Conservation (phyloP, 352 stramenopile genomes). For the Pythium scleroteichum region DNA sequence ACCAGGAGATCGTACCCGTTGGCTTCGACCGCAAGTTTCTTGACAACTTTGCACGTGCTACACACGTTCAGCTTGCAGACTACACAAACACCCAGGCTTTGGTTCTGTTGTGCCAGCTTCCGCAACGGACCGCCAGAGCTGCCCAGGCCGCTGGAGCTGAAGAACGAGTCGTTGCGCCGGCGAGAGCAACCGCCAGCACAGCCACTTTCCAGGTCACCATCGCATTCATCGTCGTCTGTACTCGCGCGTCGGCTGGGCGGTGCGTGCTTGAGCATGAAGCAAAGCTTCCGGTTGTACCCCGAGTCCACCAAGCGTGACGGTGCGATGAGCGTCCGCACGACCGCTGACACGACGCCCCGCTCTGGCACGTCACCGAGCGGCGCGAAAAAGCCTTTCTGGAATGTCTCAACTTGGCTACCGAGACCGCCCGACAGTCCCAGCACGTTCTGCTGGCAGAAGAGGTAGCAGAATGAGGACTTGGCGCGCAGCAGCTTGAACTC, state of each 20-base stretch:
- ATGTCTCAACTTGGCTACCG: conserved; percentile 21
- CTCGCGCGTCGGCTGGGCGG: not conserved
- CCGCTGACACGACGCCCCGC: conserved; percentile 13
- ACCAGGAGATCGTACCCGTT: conserved; percentile 9
- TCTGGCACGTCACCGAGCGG: conserved; percentile 23
- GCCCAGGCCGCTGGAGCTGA: conserved; percentile 11
- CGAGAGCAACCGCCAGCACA: conserved; percentile 18
- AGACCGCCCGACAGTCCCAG: not conserved
- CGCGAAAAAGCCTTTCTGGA: conserved; percentile 26
- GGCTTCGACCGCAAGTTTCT: conserved; percentile 23
- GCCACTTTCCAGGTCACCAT: conserved; percentile 1
- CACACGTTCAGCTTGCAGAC: conserved; percentile 26
- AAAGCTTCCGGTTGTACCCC: conserved; percentile 20
- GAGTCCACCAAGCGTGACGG: conserved; percentile 13
- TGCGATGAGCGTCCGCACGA: conserved; percentile 9
- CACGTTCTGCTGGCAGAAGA: conserved; percentile 18
- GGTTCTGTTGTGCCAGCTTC: conserved; percentile 4
- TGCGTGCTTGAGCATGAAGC: conserved; percentile 20
- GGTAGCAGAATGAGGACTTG: conserved; percentile 21
- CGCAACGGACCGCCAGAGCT: not conserved
- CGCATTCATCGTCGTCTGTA: not conserved
- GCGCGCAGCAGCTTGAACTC: conserved; percentile 25
- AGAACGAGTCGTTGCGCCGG: conserved; percentile 20
- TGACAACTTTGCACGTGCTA: conserved; percentile 21
- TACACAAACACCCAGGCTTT: conserved; percentile 19